Percentiles rank a stretch among this genome's conserved stretches.
Conservation (phyloP, 1,139 yeast species). For the Arxiozyma slooffiae region DNA sequence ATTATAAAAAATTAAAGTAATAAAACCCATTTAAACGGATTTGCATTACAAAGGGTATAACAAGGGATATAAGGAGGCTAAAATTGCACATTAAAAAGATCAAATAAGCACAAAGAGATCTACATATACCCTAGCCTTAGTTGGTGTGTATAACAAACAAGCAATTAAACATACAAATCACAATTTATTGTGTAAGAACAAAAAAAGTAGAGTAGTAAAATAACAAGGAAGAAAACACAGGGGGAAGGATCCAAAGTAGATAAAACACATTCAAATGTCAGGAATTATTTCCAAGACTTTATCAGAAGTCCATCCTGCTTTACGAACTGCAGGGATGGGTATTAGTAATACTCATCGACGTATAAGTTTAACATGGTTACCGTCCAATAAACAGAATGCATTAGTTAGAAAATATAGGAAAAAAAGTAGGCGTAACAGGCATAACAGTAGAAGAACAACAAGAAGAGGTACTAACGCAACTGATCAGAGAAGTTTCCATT, state of each 20-base stretch:
- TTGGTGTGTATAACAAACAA: neutral
- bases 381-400: slow-evolving; percentile 63
- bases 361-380: slow-evolving; percentile 47
- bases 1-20: neutral
- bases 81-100: neutral
- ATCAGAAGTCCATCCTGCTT: slow-evolving; percentile 31
- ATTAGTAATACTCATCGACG: slow-evolving; percentile 36
- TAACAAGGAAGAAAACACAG: too few species aligned
- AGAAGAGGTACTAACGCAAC: slow-evolving; percentile 30
- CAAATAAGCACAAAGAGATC: too few species aligned
- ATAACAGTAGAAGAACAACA: slow-evolving; percentile 12
- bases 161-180: too few species aligned
- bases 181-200: too few species aligned
- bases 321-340: slow-evolving; percentile 34
- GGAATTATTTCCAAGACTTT: slow-evolving; percentile 24
- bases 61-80: neutral
- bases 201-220: too few species aligned
- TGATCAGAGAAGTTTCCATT: slow-evolving; percentile 58
- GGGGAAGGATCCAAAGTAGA: neutral
- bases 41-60: neutral
- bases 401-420: slow-evolving; percentile 46
- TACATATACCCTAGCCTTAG: neutral
- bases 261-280: slow-evolving; percentile 14
- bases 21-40: neutral
- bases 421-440: slow-evolving; percentile 13